phyloP scores from a whole-genome alignment of 345 rosid genomes.

The Lagerstroemia speciosa region DNA sequence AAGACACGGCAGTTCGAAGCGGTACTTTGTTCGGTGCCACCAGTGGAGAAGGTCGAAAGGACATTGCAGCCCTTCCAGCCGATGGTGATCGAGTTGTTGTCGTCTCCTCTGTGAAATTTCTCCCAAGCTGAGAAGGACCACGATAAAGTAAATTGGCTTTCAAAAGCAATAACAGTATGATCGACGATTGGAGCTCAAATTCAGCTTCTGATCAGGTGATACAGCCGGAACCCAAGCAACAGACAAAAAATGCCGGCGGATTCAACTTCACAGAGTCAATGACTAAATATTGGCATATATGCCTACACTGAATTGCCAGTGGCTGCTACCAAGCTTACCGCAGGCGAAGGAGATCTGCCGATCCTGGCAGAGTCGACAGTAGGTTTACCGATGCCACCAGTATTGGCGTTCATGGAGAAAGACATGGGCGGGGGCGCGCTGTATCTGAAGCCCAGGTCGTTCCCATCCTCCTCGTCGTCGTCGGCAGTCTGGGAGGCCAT shows the following conservation, averaged over 20 bases:
- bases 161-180: neutral
- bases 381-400: constrained; percentile 16
- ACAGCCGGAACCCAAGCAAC: neutral
- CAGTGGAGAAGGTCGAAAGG: constrained; percentile 44
- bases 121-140: constrained; percentile 31
- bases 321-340: constrained; percentile 32
- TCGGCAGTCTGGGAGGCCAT: constrained; percentile 96
- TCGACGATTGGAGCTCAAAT: neutral
- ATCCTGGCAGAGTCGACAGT: constrained; percentile 33
- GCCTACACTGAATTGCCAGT: neutral
- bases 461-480: constrained; percentile 62
- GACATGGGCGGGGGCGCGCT: constrained; percentile 80
- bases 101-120: constrained; percentile 47
- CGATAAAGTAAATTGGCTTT: constrained; percentile 13
- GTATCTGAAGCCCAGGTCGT: constrained; percentile 76
- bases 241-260: neutral
- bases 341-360: constrained; percentile 83
- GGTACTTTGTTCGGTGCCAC: constrained; percentile 47
- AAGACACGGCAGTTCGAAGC: constrained; percentile 47
- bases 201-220: neutral
- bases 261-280: neutral
- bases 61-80: constrained; percentile 43
- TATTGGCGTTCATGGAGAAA: constrained; percentile 37
- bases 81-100: constrained; percentile 41
- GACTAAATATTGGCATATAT: neutral